Evolutionary conservation across 2,329 filamentous ascomycete genomes (phyloP).

Genomic region (Exophiala xenobiotica): DNA sequence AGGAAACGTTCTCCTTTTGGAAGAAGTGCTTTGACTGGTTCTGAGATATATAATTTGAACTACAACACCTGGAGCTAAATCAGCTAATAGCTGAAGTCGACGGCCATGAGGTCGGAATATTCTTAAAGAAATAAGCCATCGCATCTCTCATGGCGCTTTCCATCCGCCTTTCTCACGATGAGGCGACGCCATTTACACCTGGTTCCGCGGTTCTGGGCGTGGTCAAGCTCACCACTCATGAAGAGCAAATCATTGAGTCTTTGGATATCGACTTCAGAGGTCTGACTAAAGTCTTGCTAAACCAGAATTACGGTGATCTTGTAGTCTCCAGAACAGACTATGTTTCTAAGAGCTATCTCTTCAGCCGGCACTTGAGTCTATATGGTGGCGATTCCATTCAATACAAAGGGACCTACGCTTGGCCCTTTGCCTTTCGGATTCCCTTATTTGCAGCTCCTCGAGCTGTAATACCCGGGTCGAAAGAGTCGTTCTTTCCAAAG

Average conservation of each 20-base stretch:
- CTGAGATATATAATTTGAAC: too few relatives aligned
- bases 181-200: slow-evolving; percentile 6
- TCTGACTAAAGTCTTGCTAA: slow-evolving; percentile 11
- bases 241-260: slow-evolving; percentile 10
- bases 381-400: slow-evolving; percentile 7
- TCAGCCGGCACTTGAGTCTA: slow-evolving; percentile 10
- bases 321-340: slow-evolving; percentile 8
- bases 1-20: too few relatives aligned
- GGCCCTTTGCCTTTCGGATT: slow-evolving; percentile 22
- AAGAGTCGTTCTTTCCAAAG: slow-evolving; percentile 6
- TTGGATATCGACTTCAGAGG: slow-evolving; percentile 12
- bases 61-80: too few relatives aligned
- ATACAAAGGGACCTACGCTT: slow-evolving; percentile 9
- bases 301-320: slow-evolving; percentile 16
- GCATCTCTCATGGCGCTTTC: slow-evolving; percentile 15
- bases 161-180: slow-evolving; percentile 8
- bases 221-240: slow-evolving; percentile 9
- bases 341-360: slow-evolving; percentile 6
- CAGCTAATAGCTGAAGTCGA: too few relatives aligned
- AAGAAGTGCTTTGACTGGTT: too few relatives aligned
- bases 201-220: slow-evolving; percentile 15
- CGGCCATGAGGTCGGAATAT: too few relatives aligned
- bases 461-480: slow-evolving; percentile 2
- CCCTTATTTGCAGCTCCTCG: slow-evolving; percentile 14
- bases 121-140: too few relatives aligned